Percentiles rank a stretch among this genome's conserved stretches.
These are phyloP conservation scores for Lentinula lateritia DNA, from an alignment of 768 basidiomycete species.

Conservation along the genomic window DNA sequence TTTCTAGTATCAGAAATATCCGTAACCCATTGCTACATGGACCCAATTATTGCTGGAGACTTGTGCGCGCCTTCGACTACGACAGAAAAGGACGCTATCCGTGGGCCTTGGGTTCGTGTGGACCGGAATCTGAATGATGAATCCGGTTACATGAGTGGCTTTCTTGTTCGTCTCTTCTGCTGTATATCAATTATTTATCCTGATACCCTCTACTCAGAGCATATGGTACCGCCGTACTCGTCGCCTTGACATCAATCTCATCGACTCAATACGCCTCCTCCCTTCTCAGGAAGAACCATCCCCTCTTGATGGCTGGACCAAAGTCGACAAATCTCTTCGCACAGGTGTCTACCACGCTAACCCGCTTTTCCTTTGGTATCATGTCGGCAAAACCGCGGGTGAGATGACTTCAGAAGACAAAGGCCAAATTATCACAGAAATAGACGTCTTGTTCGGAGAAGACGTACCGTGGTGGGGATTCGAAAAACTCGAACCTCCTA, in stretches of 20 bases:
- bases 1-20: slow-evolving; percentile 74
- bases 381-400: slow-evolving; percentile 54
- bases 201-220: slow-evolving; percentile 26
- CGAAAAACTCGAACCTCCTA: slow-evolving; percentile 58
- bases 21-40: slow-evolving; percentile 59
- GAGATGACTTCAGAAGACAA: slow-evolving; percentile 57
- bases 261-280: slow-evolving; percentile 68
- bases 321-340: slow-evolving; percentile 55
- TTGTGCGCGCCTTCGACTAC: slow-evolving; percentile 69
- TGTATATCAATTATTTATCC: background rate
- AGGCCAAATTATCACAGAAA: slow-evolving; percentile 72
- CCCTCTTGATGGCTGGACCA: slow-evolving; percentile 53
- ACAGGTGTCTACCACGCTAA: slow-evolving; percentile 53
- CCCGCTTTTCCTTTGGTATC: slow-evolving; percentile 77
- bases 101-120: slow-evolving; percentile 88
- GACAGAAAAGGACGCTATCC: slow-evolving; percentile 66
- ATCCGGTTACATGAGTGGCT: slow-evolving; percentile 49
- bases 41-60: slow-evolving; percentile 49
- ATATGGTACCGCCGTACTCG: slow-evolving; percentile 85
- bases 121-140: slow-evolving; percentile 71
- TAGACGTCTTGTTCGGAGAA: slow-evolving; percentile 89
- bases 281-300: slow-evolving; percentile 47
- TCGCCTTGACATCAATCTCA: slow-evolving; percentile 72
- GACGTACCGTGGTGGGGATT: slow-evolving; percentile 85
- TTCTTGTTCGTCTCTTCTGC: slow-evolving; percentile 41